Conservation (phyloP, 2,329 filamentous ascomycete genomes). For the Torrubiella hemipterigena region DNA sequence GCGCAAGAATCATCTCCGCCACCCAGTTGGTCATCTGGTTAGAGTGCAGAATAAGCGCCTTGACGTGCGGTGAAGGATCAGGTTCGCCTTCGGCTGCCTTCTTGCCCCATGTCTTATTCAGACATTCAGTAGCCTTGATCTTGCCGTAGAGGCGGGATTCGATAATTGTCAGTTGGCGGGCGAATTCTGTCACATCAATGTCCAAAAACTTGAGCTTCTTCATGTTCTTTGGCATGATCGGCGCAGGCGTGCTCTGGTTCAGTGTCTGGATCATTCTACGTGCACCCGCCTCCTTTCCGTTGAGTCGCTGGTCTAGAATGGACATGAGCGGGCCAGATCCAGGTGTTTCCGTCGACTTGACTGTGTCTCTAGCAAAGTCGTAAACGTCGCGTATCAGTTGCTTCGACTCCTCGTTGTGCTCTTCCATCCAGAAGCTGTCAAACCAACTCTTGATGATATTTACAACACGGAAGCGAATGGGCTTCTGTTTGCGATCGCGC, state of each 20-base stretch:
- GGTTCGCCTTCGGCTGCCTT: constrained; percentile 72
- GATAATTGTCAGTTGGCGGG: constrained; percentile 93
- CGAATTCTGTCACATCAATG: constrained; percentile 91
- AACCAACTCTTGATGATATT: constrained; percentile 99
- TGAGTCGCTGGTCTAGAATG: constrained; percentile 77
- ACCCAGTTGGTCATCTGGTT: constrained; percentile 99
- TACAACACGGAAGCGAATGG: constrained; percentile 88
- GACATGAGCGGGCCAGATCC: constrained; percentile 76
- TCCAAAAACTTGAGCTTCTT: constrained; percentile 98
- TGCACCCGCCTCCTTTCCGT: constrained; percentile 74
- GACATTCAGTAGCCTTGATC: constrained; percentile 88
- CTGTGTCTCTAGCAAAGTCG: constrained; percentile 80
- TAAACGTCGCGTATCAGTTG: constrained; percentile 81
- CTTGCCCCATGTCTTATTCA: constrained; percentile 99
- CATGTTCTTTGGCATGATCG: constrained; percentile 97
- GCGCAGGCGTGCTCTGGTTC: constrained; percentile 68
- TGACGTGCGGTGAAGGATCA: constrained; percentile 86
- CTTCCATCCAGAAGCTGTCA: constrained; percentile 98
- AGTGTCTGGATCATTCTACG: constrained; percentile 81
- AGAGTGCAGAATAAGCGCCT: constrained; percentile 90
- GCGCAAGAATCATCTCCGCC: constrained; percentile 94
- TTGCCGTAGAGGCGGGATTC: constrained; percentile 91
- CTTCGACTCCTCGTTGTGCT: constrained; percentile 70
- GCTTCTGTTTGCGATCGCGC: constrained; percentile 90
- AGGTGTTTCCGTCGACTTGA: constrained; percentile 87